Evolutionary conservation across 2,329 filamentous ascomycete species (phyloP), one percentile per base, ranked within the genome.

Genomic region (Stachybotrys elegans): DNA sequence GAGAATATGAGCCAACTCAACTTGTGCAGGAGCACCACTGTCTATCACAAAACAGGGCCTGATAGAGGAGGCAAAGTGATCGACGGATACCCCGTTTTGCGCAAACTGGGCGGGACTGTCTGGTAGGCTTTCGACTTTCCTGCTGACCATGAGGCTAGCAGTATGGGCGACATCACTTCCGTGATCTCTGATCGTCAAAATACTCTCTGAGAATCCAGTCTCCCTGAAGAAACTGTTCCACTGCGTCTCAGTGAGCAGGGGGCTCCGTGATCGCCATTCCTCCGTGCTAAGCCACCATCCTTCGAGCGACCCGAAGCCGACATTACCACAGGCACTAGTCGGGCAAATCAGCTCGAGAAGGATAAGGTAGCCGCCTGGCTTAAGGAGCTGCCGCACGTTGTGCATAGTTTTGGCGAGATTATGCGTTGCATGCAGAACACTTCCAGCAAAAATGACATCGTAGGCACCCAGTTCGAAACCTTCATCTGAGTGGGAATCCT

Each of bases 261-360:
- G 40, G 4, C 38, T 29, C 9, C 17, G 13, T n/a, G 31, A 32
- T 3, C 50, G 45, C 36, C 44, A 51, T 14, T 50, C 32, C 31
- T 63, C 61, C 29, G 55, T 47, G 7, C 48, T 50, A 12, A 66
- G 48, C 65, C 65, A 67, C 65, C 65, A 67, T 6, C 62, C 65
- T 5, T 58, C 54, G 3, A 66, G 49, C 19, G 54, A 47, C 0
- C 63, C 62, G 32, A 60, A 60, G 22, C 50, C 40, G 27, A 57
- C 48, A 16, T 51, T 46, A 6, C 44, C 43, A 2, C 43, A 43
- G 4, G 49, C 36, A n/a, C 43, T 45, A 11, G 52, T 45, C 8
- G 45, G 36, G 2, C 50, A 49, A 3, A 56, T 56, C 1, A 56
- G 27, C 31, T 63, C 61, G 0, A 55, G 47, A 0, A 65, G 13